These are phyloP conservation scores for Pichia sp. DNA, from an alignment of 1,139 yeast species.

Conservation along the genomic window DNA sequence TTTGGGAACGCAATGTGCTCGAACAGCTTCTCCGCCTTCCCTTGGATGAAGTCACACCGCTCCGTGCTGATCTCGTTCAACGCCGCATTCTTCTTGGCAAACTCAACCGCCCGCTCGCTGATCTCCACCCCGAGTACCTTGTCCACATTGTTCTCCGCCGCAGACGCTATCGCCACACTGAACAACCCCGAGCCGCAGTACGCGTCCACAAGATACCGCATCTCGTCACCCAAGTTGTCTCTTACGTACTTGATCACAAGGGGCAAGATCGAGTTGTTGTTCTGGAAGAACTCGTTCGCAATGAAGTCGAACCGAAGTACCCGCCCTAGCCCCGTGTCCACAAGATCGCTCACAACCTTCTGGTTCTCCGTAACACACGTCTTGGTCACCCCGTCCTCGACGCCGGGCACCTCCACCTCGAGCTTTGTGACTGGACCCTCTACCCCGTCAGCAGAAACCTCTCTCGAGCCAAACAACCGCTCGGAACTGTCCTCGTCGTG, in stretches of 20 bases:
- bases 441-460: background rate
- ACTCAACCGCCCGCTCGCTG: conserved; percentile 83
- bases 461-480: conserved; percentile 24
- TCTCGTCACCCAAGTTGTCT: conserved; percentile 46
- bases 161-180: conserved; percentile 70
- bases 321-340: conserved; percentile 41
- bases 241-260: conserved; percentile 75
- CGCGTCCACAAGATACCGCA: conserved; percentile 78
- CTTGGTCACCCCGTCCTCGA: conserved; percentile 30
- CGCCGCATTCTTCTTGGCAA: conserved; percentile 78
- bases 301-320: conserved; percentile 69
- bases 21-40: conserved; percentile 89
- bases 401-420: conserved; percentile 19
- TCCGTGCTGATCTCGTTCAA: conserved; percentile 52
- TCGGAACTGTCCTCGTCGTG: conserved; percentile 18
- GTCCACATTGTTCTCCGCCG: conserved; percentile 51
- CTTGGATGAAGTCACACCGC: conserved; percentile 81
- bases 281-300: conserved; percentile 95
- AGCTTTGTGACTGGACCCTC: conserved; percentile 17
- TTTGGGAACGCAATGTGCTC: conserved; percentile 70
- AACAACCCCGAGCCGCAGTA: conserved; percentile 97
- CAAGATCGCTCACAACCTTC: conserved; percentile 74
- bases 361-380: conserved; percentile 67
- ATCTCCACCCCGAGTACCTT: conserved; percentile 92
- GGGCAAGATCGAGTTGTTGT: conserved; percentile 87